Evolutionary conservation across 306 rosid genomes (phyloP).

Genomic region (Mucuna pruriens): DNA sequence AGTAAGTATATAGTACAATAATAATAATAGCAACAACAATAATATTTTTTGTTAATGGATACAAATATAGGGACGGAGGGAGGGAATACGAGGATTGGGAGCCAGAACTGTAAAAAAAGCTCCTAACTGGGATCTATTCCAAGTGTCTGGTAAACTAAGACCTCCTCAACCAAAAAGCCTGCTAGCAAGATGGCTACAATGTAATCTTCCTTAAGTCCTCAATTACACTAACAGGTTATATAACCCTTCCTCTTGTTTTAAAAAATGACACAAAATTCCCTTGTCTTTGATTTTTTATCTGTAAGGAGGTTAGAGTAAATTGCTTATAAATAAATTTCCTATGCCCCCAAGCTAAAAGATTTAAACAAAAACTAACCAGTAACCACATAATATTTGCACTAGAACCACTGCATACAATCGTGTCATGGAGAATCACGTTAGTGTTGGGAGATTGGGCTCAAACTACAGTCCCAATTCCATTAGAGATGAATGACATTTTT

Average conservation of each 20-base stretch:
- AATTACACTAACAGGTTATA: too few relatives aligned
- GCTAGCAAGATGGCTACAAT: not conserved
- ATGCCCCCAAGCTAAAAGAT: not conserved
- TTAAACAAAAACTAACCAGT: not conserved
- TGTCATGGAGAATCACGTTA: not conserved
- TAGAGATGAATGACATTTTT: not conserved
- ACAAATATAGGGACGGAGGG: not conserved
- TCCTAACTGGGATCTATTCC: constrained; percentile 2
- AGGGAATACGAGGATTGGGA: not conserved
- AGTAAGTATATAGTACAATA: constrained; percentile 1
- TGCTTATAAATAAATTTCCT: not conserved
- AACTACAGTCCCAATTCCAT: not conserved
- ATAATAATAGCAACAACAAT: not conserved
- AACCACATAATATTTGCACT: not conserved
- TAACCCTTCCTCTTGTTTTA: not conserved
- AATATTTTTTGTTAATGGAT: not conserved
- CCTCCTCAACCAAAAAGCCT: not conserved
- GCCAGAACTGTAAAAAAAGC: constrained; percentile 15
- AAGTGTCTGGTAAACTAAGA: not conserved
- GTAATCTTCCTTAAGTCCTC: not conserved
- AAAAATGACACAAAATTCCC: not conserved
- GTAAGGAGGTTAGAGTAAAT: not conserved
- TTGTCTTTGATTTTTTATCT: not conserved
- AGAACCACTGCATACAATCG: not conserved
- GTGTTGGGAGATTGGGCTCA: not conserved